Evolutionary conservation across 371 early-diverging fungal genomes (phyloP).

Genomic region (Lichtheimia ramosa): DNA sequence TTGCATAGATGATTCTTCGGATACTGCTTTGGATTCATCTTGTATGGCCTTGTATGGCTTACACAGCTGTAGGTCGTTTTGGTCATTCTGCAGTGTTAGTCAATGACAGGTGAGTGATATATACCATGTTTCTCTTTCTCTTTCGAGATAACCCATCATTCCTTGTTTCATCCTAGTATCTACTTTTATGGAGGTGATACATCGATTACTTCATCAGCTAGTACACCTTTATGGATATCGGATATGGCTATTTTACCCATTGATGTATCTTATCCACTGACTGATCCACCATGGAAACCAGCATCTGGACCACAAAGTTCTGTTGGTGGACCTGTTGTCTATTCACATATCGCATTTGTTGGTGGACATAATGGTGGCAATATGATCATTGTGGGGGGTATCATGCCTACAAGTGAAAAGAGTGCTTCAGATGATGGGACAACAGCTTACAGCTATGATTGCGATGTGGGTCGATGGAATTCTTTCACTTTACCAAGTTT

Average conservation of each 20-base stretch:
- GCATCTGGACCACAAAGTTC: constrained; percentile 38
- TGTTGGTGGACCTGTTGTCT: constrained; percentile 39
- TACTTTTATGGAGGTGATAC: constrained; percentile 48
- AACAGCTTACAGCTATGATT: constrained; percentile 37
- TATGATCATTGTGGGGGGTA: constrained; percentile 41
- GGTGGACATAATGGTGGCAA: constrained; percentile 26
- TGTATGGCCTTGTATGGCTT: constrained; percentile 6
- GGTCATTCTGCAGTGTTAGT: constrained; percentile 28
- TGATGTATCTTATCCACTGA: constrained; percentile 22
- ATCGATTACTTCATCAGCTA: constrained; percentile 22
- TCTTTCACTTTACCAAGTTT: constrained; percentile 31
- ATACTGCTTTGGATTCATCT: neutral
- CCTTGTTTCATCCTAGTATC: constrained; percentile 18
- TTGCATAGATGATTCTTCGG: no score
- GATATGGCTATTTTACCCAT: constrained; percentile 41
- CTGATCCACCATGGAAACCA: constrained; percentile 41
- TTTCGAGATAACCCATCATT: neutral
- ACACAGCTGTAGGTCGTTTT: constrained; percentile 25
- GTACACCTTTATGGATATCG: constrained; percentile 34
- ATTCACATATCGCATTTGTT: constrained; percentile 37
- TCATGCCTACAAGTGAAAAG: constrained; percentile 23
- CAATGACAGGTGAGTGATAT: constrained; percentile 18
- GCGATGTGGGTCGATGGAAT: constrained; percentile 36
- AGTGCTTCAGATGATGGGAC: constrained; percentile 19
- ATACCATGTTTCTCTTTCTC: neutral